Conservation (phyloP, 495 filamentous ascomycete genomes). For the Hyaloscypha hepaticicola region DNA sequence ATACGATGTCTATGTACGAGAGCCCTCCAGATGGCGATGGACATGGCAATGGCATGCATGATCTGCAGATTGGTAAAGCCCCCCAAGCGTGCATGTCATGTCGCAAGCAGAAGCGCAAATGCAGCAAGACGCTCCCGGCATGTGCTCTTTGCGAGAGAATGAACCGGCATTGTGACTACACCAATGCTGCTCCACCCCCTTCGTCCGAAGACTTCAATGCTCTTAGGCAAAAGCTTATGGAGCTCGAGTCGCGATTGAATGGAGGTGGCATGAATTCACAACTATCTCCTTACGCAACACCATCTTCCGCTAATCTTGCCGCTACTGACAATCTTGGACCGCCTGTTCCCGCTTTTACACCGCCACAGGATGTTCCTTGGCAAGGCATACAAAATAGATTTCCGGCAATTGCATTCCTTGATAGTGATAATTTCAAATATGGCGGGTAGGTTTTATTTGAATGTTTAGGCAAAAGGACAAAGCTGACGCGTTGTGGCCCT, state of each 20-base stretch:
- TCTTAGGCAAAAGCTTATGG: conserved; percentile 38
- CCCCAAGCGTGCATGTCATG: conserved; percentile 30
- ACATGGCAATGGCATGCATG: conserved; percentile 10
- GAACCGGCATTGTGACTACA: conserved; percentile 44
- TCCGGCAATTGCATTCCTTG: conserved; percentile 37
- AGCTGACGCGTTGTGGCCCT: neutral
- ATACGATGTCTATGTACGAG: conserved; percentile 18
- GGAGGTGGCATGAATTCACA: conserved; percentile 5
- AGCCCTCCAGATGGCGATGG: neutral
- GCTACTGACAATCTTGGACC: conserved; percentile 13
- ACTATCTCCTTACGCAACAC: conserved; percentile 7
- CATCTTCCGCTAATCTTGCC: conserved; percentile 15
- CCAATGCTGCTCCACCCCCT: conserved; percentile 33
- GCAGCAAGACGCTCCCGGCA: conserved; percentile 45
- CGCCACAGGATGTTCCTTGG: conserved; percentile 21
- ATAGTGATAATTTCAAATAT: conserved; percentile 38
- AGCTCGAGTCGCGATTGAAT: conserved; percentile 41
- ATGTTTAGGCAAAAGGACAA: neutral
- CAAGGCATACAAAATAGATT: conserved; percentile 26
- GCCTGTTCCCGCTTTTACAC: conserved; percentile 8
- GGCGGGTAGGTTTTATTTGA: conserved; percentile 22
- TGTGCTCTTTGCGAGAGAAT: conserved; percentile 45
- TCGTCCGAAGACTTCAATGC: conserved; percentile 42
- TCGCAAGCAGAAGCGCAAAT: conserved; percentile 49
- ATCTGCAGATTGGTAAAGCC: conserved; percentile 18